These are phyloP conservation scores for Trypanosoma lewisi DNA, from an alignment of 208 protist species.

Conservation along the genomic window DNA sequence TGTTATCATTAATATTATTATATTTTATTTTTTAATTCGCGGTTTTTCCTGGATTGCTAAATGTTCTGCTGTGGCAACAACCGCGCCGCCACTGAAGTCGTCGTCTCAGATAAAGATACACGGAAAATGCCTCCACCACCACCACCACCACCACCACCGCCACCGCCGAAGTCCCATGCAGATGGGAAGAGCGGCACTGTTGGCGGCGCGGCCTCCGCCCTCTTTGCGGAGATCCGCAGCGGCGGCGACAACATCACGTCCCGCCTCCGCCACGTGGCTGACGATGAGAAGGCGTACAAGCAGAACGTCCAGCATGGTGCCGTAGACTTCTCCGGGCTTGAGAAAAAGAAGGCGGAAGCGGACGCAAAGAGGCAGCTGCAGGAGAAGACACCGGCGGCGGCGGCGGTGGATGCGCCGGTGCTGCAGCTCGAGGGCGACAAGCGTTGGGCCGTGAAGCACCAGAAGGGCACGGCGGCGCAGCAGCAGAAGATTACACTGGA, in stretches of 20 bases:
- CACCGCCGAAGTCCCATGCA: neutral
- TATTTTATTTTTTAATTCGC: no score
- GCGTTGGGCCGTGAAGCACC: slow-evolving; percentile 61
- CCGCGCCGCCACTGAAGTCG: neutral
- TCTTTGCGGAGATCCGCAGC: slow-evolving; percentile 74
- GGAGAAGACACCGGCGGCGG: neutral
- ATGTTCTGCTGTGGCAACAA: slow-evolving; percentile 1
- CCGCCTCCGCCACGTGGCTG: slow-evolving; percentile 68
- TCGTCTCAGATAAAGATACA: neutral
- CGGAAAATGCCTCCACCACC: slow-evolving; percentile 25
- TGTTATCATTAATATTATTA: neutral
- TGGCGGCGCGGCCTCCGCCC: slow-evolving; percentile 43
- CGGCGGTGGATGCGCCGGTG: slow-evolving; percentile 22
- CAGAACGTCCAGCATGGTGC: slow-evolving; percentile 67
- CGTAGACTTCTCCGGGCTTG: slow-evolving; percentile 59
- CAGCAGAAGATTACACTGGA: slow-evolving; percentile 46
- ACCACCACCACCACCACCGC: slow-evolving; percentile 37
- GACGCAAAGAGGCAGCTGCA: slow-evolving; percentile 30
- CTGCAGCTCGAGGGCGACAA: slow-evolving; percentile 66
- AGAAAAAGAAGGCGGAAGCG: slow-evolving; percentile 57
- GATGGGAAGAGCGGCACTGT: slow-evolving; percentile 12
- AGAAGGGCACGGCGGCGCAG: slow-evolving; percentile 40
- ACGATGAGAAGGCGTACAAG: slow-evolving; percentile 78
- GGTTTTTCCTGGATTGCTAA: neutral
- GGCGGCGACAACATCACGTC: slow-evolving; percentile 68